Percentiles rank a stretch among this genome's conserved stretches.
phyloP scores from a whole-genome alignment of 345 rosid genomes.

The Gossypium sturtianum region DNA sequence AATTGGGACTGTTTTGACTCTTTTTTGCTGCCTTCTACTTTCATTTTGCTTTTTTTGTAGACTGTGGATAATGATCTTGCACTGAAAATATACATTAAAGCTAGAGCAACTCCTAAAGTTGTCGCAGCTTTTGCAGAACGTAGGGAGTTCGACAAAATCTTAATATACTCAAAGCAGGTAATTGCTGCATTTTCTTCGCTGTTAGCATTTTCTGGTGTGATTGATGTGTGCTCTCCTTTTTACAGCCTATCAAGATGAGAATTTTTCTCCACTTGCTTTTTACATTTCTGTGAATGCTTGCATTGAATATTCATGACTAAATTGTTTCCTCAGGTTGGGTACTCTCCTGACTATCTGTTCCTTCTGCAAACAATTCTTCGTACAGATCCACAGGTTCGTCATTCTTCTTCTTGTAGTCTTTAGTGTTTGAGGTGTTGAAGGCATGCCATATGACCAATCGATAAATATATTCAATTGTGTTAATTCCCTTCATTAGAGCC shows the following conservation, averaged over 20 bases:
- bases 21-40: conserved; percentile 6
- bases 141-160: conserved; percentile 93
- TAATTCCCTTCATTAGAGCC: not conserved
- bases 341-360: conserved; percentile 94
- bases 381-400: conserved; percentile 88
- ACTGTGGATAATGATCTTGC: conserved; percentile 44
- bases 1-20: not conserved
- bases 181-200: not conserved
- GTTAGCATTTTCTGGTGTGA: not conserved
- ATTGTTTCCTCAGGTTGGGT: conserved; percentile 67
- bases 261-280: conserved; percentile 5
- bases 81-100: not conserved
- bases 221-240: not conserved
- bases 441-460: not conserved
- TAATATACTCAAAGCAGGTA: conserved; percentile 94
- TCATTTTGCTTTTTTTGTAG: conserved; percentile 37
- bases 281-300: not conserved
- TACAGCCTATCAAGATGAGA: not conserved
- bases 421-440: conserved; percentile 16
- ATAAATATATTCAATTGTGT: not conserved
- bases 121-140: conserved; percentile 99
- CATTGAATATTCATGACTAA: conserved; percentile 3
- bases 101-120: conserved; percentile 26
- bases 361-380: conserved; percentile 99
- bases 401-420: not conserved